Percentiles rank a stretch among this genome's conserved stretches.
These are phyloP conservation scores for Candida quercuum DNA, from an alignment of 805 yeast genomes.

Conservation along the genomic window DNA sequence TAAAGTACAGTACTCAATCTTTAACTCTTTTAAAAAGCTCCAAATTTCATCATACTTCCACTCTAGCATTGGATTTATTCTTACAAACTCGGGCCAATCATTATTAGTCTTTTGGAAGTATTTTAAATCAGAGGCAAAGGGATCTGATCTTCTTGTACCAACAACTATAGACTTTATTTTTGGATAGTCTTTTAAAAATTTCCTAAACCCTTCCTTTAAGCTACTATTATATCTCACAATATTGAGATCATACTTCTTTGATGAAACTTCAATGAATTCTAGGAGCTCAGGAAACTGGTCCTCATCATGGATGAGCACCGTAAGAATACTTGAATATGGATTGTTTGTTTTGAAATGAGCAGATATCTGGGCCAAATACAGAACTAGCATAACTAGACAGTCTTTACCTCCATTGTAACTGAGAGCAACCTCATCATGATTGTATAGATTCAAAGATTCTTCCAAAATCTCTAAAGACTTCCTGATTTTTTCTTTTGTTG, in stretches of 20 bases:
- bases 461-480: not conserved
- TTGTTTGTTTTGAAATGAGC: slow-evolving; percentile 18
- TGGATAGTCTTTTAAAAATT: slow-evolving; percentile 49
- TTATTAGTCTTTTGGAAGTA: slow-evolving; percentile 75
- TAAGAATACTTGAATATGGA: slow-evolving; percentile 32
- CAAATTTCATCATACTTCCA: slow-evolving; percentile 86
- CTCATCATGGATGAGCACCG: slow-evolving; percentile 74
- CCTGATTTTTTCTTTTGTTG: not conserved
- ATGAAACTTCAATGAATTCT: slow-evolving; percentile 55
- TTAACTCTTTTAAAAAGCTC: slow-evolving; percentile 62
- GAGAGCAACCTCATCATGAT: slow-evolving; percentile 52
- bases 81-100: slow-evolving; percentile 83
- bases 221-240: slow-evolving; percentile 32
- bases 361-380: slow-evolving; percentile 57
- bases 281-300: slow-evolving; percentile 68
- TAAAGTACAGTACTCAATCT: slow-evolving; percentile 65
- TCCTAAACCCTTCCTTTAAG: slow-evolving; percentile 69
- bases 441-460: not conserved
- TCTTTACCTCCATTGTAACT: slow-evolving; percentile 97
- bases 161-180: slow-evolving; percentile 70
- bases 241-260: slow-evolving; percentile 47
- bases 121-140: slow-evolving; percentile 58
- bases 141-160: slow-evolving; percentile 86
- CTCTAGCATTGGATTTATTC: slow-evolving; percentile 84
- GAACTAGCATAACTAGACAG: slow-evolving; percentile 80